Base-by-base conservation (phyloP, 2,329 filamentous ascomycete genomes). In the Cytospora chrysosperma region DNA sequence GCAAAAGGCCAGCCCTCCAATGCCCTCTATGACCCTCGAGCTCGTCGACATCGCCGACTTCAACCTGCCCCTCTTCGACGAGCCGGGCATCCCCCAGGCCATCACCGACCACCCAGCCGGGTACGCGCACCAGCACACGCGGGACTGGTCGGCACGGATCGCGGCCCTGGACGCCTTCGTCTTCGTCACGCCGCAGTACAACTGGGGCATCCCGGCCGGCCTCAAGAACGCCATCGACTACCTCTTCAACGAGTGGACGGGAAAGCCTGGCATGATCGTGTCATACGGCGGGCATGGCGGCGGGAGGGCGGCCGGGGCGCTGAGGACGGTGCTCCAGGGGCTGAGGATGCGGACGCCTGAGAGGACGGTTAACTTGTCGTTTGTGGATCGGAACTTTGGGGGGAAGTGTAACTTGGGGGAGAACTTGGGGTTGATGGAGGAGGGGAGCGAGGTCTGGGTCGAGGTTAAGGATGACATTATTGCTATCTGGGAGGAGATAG, bases 201-300 rank as follows among this genome's bases (percentile, higher is more conserved):
- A 83, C 70, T 80, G 75, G 73, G 77, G 79, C 9, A 74, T 80
- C 21, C 78, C 81, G 0, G 80, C 77, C 0, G 76, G 74, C 19
- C 68, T 82, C 24, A 84, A 84, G 72, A 84, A 82, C 66, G 81
- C 81, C 10, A 76, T 85, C 54, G 82, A 84, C 66, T 82, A 80
- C 66, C 72, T 85, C 7, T 83, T 75, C 68, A 70, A 82, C 62
- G 81, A 82, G 67, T 82, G 80, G 79, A 74, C 68, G 26, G 77
- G 76, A 13, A 83, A 83, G 68, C 77, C 80, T 0, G 78, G 75
- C 21, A 65, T 77, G 67, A 75, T 84, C 55, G 76, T 83, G 24
- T 77, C 73, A 43, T 83, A 82, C 70, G 81, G 81, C 10, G 77
- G 77, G 0, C 71, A 72, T 50, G 75, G 76, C 21, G 76, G 75